A percentile compares a stretch with the other conserved stretches of the same genome.
These are phyloP conservation scores for Arabidopsis suecica DNA, from an alignment of 345 rosid genomes.

Conservation along the genomic window DNA sequence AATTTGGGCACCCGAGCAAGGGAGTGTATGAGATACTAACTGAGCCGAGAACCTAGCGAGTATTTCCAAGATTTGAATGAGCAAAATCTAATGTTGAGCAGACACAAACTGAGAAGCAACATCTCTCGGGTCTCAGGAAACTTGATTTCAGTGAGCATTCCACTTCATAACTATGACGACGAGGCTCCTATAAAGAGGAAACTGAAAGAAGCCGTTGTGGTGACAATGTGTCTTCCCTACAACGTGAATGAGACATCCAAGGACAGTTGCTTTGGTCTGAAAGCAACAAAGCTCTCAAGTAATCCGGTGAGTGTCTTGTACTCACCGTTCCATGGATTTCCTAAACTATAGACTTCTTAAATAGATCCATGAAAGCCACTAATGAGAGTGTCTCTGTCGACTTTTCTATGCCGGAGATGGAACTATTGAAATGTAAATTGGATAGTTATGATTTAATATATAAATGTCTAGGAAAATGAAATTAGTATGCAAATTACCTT, in stretches of 20 bases:
- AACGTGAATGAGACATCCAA: conserved; percentile 2
- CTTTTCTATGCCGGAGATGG: neutral
- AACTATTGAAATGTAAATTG: neutral
- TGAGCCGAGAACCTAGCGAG: conserved; percentile 15
- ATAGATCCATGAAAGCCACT: conserved; percentile 6
- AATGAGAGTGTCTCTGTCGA: neutral
- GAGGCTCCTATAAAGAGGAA: conserved; percentile 8
- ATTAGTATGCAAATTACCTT: too few relatives aligned
- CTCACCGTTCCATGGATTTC: neutral
- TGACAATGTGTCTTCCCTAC: neutral
- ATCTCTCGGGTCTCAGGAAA: conserved; percentile 9
- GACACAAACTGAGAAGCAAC: conserved; percentile 25
- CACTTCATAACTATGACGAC: neutral
- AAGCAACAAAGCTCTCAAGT: conserved; percentile 7
- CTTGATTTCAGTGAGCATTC: neutral
- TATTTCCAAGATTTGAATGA: neutral
- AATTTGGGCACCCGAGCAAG: conserved; percentile 27
- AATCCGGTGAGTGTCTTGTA: conserved; percentile 2
- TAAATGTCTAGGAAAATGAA: too few relatives aligned
- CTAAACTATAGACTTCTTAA: neutral
- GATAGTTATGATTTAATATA: neutral
- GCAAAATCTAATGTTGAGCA: neutral
- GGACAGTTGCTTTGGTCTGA: neutral
- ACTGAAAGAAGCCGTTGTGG: neutral
- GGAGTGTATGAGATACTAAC: conserved; percentile 16